A percentile compares a stretch with the other conserved stretches of the same genome.
Evolutionary conservation across 441 rosid genomes (phyloP).

Genomic region (Biscutella laevigata): DNA sequence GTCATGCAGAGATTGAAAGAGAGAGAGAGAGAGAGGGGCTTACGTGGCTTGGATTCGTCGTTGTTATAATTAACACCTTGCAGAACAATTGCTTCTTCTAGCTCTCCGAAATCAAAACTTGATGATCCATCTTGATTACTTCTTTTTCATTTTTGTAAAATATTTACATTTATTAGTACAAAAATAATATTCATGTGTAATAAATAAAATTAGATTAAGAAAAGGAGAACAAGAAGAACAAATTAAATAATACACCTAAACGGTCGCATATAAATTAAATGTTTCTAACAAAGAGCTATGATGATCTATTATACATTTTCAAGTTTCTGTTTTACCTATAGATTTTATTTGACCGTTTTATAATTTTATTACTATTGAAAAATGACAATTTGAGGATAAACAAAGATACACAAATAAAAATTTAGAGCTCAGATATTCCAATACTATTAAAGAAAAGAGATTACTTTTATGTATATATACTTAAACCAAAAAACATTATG

Average conservation of each 20-base stretch:
- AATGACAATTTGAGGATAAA: no score
- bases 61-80: constrained; percentile 71
- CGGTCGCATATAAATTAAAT: neutral
- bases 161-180: constrained; percentile 1
- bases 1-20: constrained; percentile 48
- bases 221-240: neutral
- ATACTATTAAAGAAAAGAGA: neutral
- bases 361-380: neutral
- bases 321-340: neutral
- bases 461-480: neutral
- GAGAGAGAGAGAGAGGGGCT: no score
- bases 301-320: neutral
- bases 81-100: constrained; percentile 89
- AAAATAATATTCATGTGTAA: constrained; percentile 10
- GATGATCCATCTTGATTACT: constrained; percentile 76
- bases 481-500: no score
- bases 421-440: neutral
- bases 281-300: neutral
- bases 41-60: constrained; percentile 81
- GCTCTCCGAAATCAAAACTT: constrained; percentile 83
- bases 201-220: neutral
- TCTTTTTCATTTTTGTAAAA: constrained; percentile 17
- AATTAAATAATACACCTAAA: neutral
- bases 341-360: constrained; percentile 12
- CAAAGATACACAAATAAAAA: neutral